A percentile compares a stretch with the other conserved stretches of the same genome.
These are phyloP conservation scores for Globisporangium mamillatum DNA, from an alignment of 352 stramenopile species.

Conservation along the genomic window DNA sequence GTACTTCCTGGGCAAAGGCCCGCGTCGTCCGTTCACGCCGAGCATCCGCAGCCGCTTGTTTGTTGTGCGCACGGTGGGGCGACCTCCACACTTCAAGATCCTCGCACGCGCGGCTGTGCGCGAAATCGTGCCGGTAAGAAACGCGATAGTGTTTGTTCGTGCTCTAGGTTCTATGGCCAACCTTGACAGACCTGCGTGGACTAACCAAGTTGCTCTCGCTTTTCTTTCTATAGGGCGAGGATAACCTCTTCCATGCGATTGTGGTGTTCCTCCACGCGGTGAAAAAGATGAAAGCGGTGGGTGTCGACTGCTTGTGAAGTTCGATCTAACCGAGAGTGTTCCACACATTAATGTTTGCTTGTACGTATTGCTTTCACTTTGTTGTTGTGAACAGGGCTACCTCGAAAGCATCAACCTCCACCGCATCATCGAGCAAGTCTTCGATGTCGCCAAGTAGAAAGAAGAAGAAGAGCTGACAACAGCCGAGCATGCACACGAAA, in stretches of 20 bases:
- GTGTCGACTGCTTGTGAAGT: constrained; percentile 13
- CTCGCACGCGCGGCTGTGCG: constrained; percentile 70
- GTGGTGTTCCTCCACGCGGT: constrained; percentile 82
- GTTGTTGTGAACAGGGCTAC: constrained; percentile 45
- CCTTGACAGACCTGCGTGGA: neutral
- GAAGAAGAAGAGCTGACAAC: neutral
- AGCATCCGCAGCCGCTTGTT: constrained; percentile 69
- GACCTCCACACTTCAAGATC: constrained; percentile 84
- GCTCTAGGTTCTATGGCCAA: neutral
- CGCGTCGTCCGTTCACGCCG: constrained; percentile 69
- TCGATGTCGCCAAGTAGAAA: constrained; percentile 79
- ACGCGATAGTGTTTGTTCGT: neutral
- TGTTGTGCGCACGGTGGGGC: constrained; percentile 68
- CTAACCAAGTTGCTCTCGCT: neutral
- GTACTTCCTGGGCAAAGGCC: constrained; percentile 74
- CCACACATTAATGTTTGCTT: neutral
- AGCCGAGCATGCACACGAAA: neutral
- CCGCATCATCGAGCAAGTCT: constrained; percentile 80
- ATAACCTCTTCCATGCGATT: constrained; percentile 83
- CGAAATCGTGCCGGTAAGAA: constrained; percentile 76
- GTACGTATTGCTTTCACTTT: constrained; percentile 7
- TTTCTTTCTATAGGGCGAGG: constrained; percentile 55
- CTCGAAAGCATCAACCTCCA: constrained; percentile 88
- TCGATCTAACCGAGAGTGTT: neutral
- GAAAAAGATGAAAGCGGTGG: constrained; percentile 83